Base-by-base conservation (phyloP, 371 early-diverging fungal species). In the Coemansia sp. region DNA sequence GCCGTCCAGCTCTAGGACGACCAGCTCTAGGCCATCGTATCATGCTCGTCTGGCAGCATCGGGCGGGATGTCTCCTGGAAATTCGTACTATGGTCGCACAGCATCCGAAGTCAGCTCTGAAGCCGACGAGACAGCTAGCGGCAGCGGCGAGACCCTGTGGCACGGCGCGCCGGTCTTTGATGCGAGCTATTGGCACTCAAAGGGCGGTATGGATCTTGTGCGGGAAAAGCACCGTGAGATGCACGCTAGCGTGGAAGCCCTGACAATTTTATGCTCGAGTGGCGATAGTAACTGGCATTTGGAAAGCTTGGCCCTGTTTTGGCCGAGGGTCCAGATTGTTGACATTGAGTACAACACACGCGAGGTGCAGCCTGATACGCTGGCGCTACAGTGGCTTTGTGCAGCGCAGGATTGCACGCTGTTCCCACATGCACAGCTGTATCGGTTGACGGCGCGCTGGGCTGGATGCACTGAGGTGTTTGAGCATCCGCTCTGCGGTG, bases 381-480 rank as follows among this genome's bases (percentile, higher is more conserved):
- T 13, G 7, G 59, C 57, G 11, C 26, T 61, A 22, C 62, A 51
- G 42, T 76, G 76, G 76, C 76, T 76, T 16, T 47, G 63, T 4
- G 29, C 64, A 22, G 65, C 58, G 5, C 76, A 76, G 29, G 65
- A 76, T 56, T 26, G 29, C 11, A 14, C 64, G 18, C 53, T 68
- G 50, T 71, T 76, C 24, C 76, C 76, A 34, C 47, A 37, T 2
- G 72, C 65, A 31, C 62, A 37, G 45, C 50, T 68, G 18, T 76
- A 71, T 22, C 72, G 76, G 6, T 29, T 76, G 47, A 71, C 61
- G n/a, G 55, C 62, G 8, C 64, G 59, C 59, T 76, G 76, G 76
- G 68, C 72, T 8, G 76, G 76, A 14, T 76, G 72, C 29, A 68
- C 62, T 18, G 76, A 75, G 55, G 68, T 71, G 5, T 75, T 75